A percentile compares a stretch with the other conserved stretches of the same genome.
These are phyloP conservation scores for Paramecium tetraurelia DNA, from an alignment of 73 alveolate genomes.

Conservation along the genomic window DNA sequence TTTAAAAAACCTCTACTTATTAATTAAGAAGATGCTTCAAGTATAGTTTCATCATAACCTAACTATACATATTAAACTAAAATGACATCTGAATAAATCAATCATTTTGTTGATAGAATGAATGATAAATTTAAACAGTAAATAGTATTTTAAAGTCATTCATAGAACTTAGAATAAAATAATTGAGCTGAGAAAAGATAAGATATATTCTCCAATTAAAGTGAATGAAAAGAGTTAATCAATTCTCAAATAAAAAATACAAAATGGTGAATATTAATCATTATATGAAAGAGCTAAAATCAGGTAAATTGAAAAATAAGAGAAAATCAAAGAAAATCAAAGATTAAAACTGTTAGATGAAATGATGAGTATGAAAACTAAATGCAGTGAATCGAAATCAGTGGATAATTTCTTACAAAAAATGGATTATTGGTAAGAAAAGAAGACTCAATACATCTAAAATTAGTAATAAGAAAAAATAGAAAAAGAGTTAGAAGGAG, in stretches of 20 bases:
- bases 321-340: background rate
- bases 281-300: conserved; percentile 11
- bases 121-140: background rate
- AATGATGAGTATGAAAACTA: background rate
- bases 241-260: background rate
- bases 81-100: background rate
- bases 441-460: background rate
- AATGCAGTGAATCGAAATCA: background rate
- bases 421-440: background rate
- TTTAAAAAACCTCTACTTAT: background rate
- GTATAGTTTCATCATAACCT: background rate
- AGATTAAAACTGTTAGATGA: background rate
- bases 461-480: conserved; percentile 7
- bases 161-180: conserved; percentile 6
- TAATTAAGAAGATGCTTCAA: background rate
- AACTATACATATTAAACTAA: background rate
- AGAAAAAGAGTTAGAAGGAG: conserved; percentile 1
- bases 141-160: conserved; percentile 22
- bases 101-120: conserved; percentile 1
- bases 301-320: background rate
- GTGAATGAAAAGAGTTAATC: background rate
- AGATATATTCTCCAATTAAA: background rate
- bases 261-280: conserved; percentile 2
- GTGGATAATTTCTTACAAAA: background rate
- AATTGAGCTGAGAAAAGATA: background rate